Evolutionary conservation across 2,329 filamentous ascomycete species (phyloP).

Genomic region (Beauveria scarabaeidicola): DNA sequence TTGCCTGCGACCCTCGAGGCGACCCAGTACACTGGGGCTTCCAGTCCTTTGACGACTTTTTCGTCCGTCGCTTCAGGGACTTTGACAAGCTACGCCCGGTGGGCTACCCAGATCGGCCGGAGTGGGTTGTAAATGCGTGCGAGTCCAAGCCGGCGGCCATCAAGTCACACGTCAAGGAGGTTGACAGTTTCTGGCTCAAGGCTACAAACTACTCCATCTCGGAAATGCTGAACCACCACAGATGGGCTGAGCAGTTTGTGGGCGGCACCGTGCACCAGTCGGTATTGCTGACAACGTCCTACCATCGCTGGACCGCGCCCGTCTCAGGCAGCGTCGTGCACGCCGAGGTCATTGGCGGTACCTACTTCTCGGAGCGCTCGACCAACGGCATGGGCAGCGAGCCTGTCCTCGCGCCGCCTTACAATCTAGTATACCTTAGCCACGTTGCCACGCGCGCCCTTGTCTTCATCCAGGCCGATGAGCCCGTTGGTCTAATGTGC

Average conservation of each 20-base stretch:
- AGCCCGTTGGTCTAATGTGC: slow-evolving; percentile 56
- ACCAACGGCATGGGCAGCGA: slow-evolving; percentile 10
- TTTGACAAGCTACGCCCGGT: slow-evolving; percentile 41
- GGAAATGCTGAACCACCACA: slow-evolving; percentile 49
- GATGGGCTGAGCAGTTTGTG: slow-evolving; percentile 39
- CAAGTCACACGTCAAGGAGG: slow-evolving; percentile 34
- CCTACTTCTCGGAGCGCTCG: slow-evolving; percentile 50
- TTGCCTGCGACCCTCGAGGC: slow-evolving; percentile 14
- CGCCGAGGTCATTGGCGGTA: slow-evolving; percentile 46
- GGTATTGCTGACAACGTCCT: slow-evolving; percentile 53
- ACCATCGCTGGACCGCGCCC: slow-evolving; percentile 61
- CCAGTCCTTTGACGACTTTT: slow-evolving; percentile 57
- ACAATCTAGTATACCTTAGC: slow-evolving; percentile 54
- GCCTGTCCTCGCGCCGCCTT: slow-evolving; percentile 12
- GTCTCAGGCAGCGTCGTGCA: slow-evolving; percentile 49
- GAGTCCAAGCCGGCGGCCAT: slow-evolving; percentile 49
- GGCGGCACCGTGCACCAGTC: slow-evolving; percentile 59
- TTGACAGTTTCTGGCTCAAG: slow-evolving; percentile 60
- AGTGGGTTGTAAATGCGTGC: slow-evolving; percentile 46
- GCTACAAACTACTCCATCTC: slow-evolving; percentile 52
- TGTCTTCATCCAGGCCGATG: slow-evolving; percentile 59
- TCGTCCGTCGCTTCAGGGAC: slow-evolving; percentile 43
- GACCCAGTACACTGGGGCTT: slow-evolving; percentile 32
- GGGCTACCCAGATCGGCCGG: slow-evolving; percentile 30
- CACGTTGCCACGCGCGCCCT: slow-evolving; percentile 55